phyloP scores from a whole-genome alignment of 2,329 filamentous ascomycete genomes.

The Verticillium nonalfalfae region DNA sequence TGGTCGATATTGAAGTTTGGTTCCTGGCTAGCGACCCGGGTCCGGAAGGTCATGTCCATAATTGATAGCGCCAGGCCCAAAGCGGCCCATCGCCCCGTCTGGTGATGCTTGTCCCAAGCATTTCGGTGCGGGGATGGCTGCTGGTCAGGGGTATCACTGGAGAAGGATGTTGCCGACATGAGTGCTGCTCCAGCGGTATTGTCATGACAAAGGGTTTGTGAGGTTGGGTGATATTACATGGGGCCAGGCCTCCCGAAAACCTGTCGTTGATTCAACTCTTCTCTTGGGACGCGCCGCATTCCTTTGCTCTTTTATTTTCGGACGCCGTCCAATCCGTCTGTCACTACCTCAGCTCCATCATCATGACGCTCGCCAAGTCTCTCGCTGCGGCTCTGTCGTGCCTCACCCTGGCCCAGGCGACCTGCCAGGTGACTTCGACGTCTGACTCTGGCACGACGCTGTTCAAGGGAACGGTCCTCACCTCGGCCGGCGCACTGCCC shows the following conservation, averaged over 20 bases:
- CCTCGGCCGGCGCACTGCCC: constrained; percentile 1
- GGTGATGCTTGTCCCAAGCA: not conserved
- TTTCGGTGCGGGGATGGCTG: not conserved
- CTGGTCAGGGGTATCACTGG: not conserved
- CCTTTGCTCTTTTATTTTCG: too few relatives aligned
- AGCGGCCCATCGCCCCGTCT: not conserved
- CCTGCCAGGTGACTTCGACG: not conserved
- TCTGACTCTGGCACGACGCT: not conserved
- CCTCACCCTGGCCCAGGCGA: not conserved
- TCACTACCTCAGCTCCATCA: not conserved
- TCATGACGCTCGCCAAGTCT: not conserved
- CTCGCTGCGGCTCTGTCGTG: not conserved
- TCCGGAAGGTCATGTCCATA: not conserved
- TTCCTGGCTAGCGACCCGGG: not conserved
- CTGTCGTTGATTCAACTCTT: too few relatives aligned
- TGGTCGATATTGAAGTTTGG: not conserved
- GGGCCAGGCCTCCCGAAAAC: too few relatives aligned
- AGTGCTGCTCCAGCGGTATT: too few relatives aligned
- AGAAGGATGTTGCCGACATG: too few relatives aligned
- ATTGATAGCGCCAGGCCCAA: not conserved
- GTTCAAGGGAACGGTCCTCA: constrained; percentile 6
- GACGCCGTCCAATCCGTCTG: not conserved
- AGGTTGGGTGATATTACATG: too few relatives aligned
- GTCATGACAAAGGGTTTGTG: too few relatives aligned
- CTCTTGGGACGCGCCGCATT: too few relatives aligned